Evolutionary conservation across 1,284 basidiomycete genomes (phyloP).

Genomic region (Cutaneotrichosporon sp.): DNA sequence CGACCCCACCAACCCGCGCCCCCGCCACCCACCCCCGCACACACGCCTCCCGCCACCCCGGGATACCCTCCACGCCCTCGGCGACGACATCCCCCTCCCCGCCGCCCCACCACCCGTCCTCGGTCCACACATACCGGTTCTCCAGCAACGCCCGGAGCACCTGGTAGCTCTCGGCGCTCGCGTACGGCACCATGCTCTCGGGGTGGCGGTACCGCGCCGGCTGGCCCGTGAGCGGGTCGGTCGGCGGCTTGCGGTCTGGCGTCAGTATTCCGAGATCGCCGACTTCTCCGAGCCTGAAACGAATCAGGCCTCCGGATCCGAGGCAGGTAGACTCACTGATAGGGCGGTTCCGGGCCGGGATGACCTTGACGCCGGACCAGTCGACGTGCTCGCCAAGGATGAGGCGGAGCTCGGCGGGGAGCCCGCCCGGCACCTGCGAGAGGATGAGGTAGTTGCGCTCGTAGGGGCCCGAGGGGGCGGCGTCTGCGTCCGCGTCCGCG

Average conservation of each 20-base stretch:
- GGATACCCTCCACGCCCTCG: constrained; percentile 37
- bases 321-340: constrained; percentile 43
- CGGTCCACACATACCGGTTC: constrained; percentile 40
- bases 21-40: constrained; percentile 41
- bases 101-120: constrained; percentile 40
- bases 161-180: constrained; percentile 50
- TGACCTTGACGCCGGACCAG: constrained; percentile 53
- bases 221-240: constrained; percentile 57
- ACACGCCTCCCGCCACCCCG: constrained; percentile 42
- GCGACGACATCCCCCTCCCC: constrained; percentile 43
- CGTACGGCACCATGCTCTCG: constrained; percentile 53
- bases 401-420: constrained; percentile 52
- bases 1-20: constrained; percentile 20
- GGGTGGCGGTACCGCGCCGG: constrained; percentile 57
- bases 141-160: constrained; percentile 43
- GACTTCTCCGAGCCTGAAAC: neutral
- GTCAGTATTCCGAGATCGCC: constrained; percentile 15
- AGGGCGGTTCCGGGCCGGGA: constrained; percentile 53
- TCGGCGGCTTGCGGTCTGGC: constrained; percentile 40
- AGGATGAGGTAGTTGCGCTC: constrained; percentile 55
- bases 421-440: constrained; percentile 50
- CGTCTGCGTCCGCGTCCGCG: neutral
- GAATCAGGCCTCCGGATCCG: neutral
- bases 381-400: constrained; percentile 56
- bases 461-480: constrained; percentile 32